Percentiles rank a stretch among this genome's conserved stretches.
Evolutionary conservation across 495 filamentous ascomycete species (phyloP).

Genomic region (Podospora pseudoanserina): DNA sequence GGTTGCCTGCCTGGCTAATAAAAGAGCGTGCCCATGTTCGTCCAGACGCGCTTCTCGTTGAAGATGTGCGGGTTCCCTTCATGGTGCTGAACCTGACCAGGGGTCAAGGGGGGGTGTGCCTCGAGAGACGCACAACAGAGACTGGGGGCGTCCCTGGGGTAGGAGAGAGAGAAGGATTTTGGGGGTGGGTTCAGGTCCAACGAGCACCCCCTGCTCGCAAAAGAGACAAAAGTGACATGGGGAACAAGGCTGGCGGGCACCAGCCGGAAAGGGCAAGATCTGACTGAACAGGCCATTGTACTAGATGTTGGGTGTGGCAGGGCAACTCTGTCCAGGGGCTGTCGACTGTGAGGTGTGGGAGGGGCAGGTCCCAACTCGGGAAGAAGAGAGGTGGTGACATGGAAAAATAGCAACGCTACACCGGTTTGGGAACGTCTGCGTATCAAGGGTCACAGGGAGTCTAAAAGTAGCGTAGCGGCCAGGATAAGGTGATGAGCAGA

Average conservation of each 20-base stretch:
- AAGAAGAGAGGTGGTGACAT: conserved; percentile 22
- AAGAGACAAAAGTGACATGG: conserved; percentile 2
- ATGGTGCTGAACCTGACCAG: conserved; percentile 18
- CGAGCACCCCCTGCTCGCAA: conserved; percentile 8
- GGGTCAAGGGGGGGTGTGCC: conserved; percentile 17
- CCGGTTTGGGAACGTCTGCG: conserved; percentile 22
- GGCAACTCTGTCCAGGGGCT: conserved; percentile 9
- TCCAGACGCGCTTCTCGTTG: conserved; percentile 22
- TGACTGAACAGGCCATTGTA: conserved; percentile 19
- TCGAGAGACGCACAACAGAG: conserved; percentile 17
- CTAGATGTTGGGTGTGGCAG: conserved; percentile 20
- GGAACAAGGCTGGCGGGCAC: conserved; percentile 23
- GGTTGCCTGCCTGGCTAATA: conserved; percentile 37
- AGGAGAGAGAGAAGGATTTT: conserved; percentile 14
- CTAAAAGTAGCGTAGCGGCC: conserved; percentile 33
- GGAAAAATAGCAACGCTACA: conserved; percentile 31
- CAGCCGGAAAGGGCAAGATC: conserved; percentile 29
- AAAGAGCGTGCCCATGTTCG: conserved; percentile 27
- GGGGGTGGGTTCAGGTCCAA: conserved; percentile 6
- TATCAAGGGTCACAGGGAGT: conserved; percentile 27
- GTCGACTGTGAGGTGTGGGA: conserved; percentile 3
- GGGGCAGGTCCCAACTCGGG: conserved; percentile 13
- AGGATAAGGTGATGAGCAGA: conserved; percentile 16
- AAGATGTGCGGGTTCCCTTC: conserved; percentile 22
- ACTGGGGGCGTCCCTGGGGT: conserved; percentile 21